Base-by-base conservation (phyloP, 371 early-diverging fungal genomes). In the Mortierella sp. region DNA sequence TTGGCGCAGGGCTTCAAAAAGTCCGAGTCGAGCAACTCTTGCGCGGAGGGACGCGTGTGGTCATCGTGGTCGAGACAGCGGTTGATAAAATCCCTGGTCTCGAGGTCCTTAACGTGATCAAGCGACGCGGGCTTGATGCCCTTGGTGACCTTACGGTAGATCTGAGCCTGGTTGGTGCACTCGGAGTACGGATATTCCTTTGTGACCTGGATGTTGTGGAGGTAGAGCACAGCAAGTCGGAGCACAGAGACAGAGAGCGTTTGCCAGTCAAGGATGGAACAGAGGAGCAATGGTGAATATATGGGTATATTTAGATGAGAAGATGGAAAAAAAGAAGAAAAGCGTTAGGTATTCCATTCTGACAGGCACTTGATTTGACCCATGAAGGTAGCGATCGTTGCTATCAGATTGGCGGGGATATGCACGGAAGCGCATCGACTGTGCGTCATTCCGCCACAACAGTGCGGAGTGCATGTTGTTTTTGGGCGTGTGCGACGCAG, bases 131-230 rank as follows among this genome's bases (percentile, higher is more conserved):
- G 97, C 79, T 94, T 95, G 82, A 95, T 91, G 4, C 94, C 96
- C 89, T 92, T 88, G 7, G 96, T 92, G 75, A 97, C 97, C 77
- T 96, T 96, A 80, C 94, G 94, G 83, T 95, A 96, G 70, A 97
- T 95, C 83, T 97, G 97, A 49, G 96, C 95, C 38, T 96, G 95
- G 84, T 96, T 97, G 48, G 92, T 94, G 83, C 96, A 97, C 83
- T 98, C 97, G 56, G 90, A 91, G 88, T 97, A 97, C 12, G 98
- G 97, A 88, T 96, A 96, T 84, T 95, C 96, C 72, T 95, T 95
- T 11, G 97, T 97, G 35, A 86, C 86, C 86, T 86, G 63, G 48
- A 54, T 55, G 58, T 32, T n/a, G 29, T 27, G 27, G 56, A 49
- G 60, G 43, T 38, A n/a, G 51, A 80, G 63, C 21, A 72, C 38